phyloP scores from a whole-genome alignment of 805 yeast species.

The Jamesozyma lodderae region DNA sequence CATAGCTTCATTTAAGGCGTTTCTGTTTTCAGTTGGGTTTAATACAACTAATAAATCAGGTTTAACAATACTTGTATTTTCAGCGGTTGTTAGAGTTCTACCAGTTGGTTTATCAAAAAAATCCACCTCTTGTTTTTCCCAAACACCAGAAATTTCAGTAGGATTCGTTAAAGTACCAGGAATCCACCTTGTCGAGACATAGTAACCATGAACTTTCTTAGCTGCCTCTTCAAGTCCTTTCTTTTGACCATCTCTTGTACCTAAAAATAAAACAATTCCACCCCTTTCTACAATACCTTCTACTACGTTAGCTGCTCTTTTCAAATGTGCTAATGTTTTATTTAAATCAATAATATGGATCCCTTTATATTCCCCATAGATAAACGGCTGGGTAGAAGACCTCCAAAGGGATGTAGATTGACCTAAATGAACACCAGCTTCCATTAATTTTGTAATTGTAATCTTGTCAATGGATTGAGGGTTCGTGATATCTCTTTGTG shows the following conservation, averaged over 20 bases:
- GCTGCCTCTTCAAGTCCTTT: constrained; percentile 76
- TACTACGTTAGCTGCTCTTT: constrained; percentile 76
- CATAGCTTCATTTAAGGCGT: constrained; percentile 72
- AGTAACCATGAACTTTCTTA: constrained; percentile 64
- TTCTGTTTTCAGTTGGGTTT: constrained; percentile 81
- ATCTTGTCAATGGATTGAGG: constrained; percentile 53
- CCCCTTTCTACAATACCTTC: constrained; percentile 77
- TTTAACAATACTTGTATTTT: constrained; percentile 49
- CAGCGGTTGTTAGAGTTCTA: constrained; percentile 44
- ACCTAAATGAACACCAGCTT: constrained; percentile 93
- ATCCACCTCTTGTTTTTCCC: constrained; percentile 69
- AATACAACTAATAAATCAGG: constrained; percentile 84
- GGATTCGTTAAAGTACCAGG: constrained; percentile 93
- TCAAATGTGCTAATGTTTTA: constrained; percentile 64
- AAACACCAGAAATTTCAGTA: constrained; percentile 47
- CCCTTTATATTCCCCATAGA: constrained; percentile 85
- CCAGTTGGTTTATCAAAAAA: constrained; percentile 60
- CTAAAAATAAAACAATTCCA: constrained; percentile 77
- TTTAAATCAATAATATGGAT: constrained; percentile 85
- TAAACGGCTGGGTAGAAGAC: constrained; percentile 73
- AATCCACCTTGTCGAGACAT: constrained; percentile 79
- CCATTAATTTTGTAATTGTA: constrained; percentile 62
- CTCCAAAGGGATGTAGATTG: constrained; percentile 76
- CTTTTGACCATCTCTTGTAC: constrained; percentile 71
- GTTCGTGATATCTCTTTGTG: constrained; percentile 52